Base-by-base conservation (phyloP, 257 asterid species). In the Forsythia viridissima region DNA sequence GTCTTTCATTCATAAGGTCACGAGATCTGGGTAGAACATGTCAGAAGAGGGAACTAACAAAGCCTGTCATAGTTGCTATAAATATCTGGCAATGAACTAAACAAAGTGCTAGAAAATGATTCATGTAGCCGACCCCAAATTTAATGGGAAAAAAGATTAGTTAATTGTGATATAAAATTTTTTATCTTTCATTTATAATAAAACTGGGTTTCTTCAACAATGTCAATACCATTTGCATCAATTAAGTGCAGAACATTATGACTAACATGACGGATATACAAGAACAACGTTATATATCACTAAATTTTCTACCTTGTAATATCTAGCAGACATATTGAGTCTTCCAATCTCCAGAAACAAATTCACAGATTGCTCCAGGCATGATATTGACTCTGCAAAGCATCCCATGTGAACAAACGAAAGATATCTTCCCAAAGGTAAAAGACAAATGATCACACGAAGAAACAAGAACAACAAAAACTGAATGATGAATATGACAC, bases 311-410 rank as follows among this genome's bases (percentile, higher is more conserved):
- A 96, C 99, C 99, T 96, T 93, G 90, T 88, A 93, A 83, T 93
- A 93, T 91, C 97, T 92, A 70, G 98, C 99, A 34, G 94, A 80
- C 99, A 96, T 93, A 83, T 84, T 90, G 75, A 93, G 97, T 90
- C 97, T 87, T 79, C 99, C 99, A 80, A 91, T 96, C 13, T 93
- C 99, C 92, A 92, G 84, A 84, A 93, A 96, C 71, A 92, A 3
- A 85, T 93, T 89, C 72, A 92, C 93, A 37, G 97, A 74, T 84
- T 89, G 94, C 86, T 93, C 95, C 66, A 96, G 89, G 86, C 97
- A 93, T 41, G 92, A 77, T 87, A 93, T 87, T 44, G 97, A 87
- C 89, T 93, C 98, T 96, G 96, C 79, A 84, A 80, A 84, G 75
- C 77, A 82, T 72, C 52, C 70, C 71, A 76, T 61, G 55, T 74